A percentile compares a stretch with the other conserved stretches of the same genome.
Evolutionary conservation across 345 rosid genomes (phyloP).

Genomic region (Physaria fendleri): DNA sequence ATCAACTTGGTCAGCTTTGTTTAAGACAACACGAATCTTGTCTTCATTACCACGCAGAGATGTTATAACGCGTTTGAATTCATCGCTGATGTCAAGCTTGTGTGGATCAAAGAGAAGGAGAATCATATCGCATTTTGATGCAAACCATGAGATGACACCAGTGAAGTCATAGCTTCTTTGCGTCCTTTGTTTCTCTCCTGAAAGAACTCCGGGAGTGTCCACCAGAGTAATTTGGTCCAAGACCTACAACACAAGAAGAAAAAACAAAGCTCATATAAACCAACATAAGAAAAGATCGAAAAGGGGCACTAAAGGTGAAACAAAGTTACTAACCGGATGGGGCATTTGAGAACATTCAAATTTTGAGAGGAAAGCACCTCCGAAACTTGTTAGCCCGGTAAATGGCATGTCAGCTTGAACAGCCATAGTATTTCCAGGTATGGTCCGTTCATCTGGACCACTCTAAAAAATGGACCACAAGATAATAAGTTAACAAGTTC

Average conservation of each 20-base stretch:
- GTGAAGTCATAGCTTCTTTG: constrained; percentile 89
- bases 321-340: constrained; percentile 55
- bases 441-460: constrained; percentile 73
- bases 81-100: constrained; percentile 89
- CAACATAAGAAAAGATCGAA: neutral
- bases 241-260: constrained; percentile 40
- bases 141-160: constrained; percentile 93
- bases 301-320: neutral
- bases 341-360: constrained; percentile 95
- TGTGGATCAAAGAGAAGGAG: constrained; percentile 96
- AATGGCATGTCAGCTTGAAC: constrained; percentile 92
- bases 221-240: constrained; percentile 86
- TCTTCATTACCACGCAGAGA: constrained; percentile 87
- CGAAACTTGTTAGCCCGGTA: constrained; percentile 72
- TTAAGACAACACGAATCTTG: constrained; percentile 89
- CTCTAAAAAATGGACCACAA: no score
- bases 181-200: constrained; percentile 90
- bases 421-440: constrained; percentile 89
- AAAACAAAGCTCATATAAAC: neutral
- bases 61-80: constrained; percentile 85
- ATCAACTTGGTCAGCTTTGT: constrained; percentile 95
- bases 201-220: constrained; percentile 93
- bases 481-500: no score
- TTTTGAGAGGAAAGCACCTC: constrained; percentile 82
- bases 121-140: constrained; percentile 90